A percentile compares a stretch with the other conserved stretches of the same genome.
phyloP scores from a whole-genome alignment of 768 basidiomycete species.

The Trametes maxima region DNA sequence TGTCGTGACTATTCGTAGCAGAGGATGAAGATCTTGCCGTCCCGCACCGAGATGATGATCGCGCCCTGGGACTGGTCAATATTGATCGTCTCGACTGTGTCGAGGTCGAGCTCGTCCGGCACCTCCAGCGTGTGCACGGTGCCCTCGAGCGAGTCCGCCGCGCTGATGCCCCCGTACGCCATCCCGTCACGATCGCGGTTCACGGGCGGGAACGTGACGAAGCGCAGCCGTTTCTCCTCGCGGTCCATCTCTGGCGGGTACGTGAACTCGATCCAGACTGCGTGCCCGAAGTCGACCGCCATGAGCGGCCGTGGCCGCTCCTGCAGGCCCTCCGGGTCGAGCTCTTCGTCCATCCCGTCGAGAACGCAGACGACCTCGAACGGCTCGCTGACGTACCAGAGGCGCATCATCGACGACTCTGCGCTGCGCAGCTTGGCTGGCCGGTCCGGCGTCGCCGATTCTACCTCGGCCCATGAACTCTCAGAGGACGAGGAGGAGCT shows the following conservation, averaged over 20 bases:
- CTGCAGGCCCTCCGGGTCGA: conserved; percentile 36
- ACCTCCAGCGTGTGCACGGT: conserved; percentile 60
- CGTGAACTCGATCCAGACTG: conserved; percentile 76
- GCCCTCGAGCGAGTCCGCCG: conserved; percentile 44
- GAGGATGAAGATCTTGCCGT: conserved; percentile 72
- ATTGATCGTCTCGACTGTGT: conserved; percentile 72
- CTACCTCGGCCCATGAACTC: conserved; percentile 9
- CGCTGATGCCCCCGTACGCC: conserved; percentile 25
- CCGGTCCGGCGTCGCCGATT: neutral
- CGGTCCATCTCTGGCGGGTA: conserved; percentile 35
- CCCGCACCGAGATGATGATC: conserved; percentile 66
- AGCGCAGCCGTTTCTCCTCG: conserved; percentile 58
- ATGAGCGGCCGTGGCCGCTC: conserved; percentile 68
- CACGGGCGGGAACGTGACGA: conserved; percentile 70
- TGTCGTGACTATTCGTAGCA: conserved; percentile 50
- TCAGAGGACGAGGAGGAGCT: conserved; percentile 5
- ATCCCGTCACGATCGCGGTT: conserved; percentile 26
- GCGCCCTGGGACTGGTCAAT: conserved; percentile 78
- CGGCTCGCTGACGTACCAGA: conserved; percentile 72
- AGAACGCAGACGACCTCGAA: conserved; percentile 73
- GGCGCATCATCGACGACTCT: conserved; percentile 57
- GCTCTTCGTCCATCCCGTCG: conserved; percentile 45
- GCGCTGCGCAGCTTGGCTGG: conserved; percentile 33
- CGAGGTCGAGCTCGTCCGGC: conserved; percentile 65
- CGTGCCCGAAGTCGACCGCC: conserved; percentile 88